phyloP scores from a whole-genome alignment of 179 eudicot genomes.

The Silene noctiflora region DNA sequence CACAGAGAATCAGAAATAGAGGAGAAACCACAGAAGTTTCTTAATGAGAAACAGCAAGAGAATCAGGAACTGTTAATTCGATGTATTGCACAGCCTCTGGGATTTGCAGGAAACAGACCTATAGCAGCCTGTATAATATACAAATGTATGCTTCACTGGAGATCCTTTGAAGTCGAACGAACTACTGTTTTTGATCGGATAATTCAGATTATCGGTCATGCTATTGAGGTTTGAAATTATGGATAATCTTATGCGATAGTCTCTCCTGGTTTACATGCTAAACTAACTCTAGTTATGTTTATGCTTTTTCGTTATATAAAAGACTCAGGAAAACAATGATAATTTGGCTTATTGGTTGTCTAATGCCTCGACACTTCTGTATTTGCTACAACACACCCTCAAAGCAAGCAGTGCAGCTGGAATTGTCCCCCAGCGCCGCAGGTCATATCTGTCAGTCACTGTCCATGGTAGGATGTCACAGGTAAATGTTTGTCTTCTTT shows the following conservation, averaged over 20 bases:
- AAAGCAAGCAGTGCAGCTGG: slow-evolving; percentile 93
- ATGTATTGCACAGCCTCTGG: slow-evolving; percentile 72
- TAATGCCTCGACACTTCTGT: slow-evolving; percentile 81
- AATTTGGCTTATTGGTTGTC: slow-evolving; percentile 91
- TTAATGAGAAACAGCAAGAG: slow-evolving; percentile 87
- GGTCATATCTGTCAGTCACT: slow-evolving; percentile 62
- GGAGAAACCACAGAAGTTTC: slow-evolving; percentile 91
- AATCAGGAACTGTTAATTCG: slow-evolving; percentile 74
- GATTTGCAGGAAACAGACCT: slow-evolving; percentile 76
- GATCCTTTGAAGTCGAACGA: slow-evolving; percentile 96
- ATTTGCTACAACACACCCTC: slow-evolving; percentile 82
- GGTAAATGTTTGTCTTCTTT: slow-evolving; percentile 30
- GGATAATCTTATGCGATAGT: not conserved
- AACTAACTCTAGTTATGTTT: slow-evolving; percentile 1
- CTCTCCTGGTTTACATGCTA: not conserved
- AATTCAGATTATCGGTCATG: slow-evolving; percentile 86
- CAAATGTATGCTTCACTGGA: slow-evolving; percentile 94
- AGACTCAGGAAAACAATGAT: slow-evolving; percentile 88
- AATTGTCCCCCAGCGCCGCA: slow-evolving; percentile 77
- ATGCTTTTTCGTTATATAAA: slow-evolving; percentile 22
- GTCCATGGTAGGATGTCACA: slow-evolving; percentile 76
- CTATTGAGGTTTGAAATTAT: slow-evolving; percentile 64
- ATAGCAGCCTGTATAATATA: slow-evolving; percentile 85
- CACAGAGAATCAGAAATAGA: slow-evolving; percentile 69
- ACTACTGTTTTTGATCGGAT: slow-evolving; percentile 83